Conservation (phyloP, 768 basidiomycete species). For the Suillus tomentosus region DNA sequence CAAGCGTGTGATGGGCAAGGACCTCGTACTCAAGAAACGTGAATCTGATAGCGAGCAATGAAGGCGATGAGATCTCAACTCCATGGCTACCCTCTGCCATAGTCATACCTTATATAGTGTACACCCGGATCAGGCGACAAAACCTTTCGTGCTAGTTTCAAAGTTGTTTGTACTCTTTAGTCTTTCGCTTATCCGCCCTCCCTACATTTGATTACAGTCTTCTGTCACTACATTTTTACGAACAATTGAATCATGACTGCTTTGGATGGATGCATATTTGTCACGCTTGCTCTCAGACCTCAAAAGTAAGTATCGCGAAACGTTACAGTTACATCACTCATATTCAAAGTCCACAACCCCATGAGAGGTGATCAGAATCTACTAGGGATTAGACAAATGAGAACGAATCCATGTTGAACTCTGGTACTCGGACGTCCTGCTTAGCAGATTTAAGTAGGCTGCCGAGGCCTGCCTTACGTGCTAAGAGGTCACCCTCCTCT, state of each 20-base stretch:
- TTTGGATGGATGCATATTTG: not conserved
- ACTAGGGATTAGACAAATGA: constrained; percentile 57
- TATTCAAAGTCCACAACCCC: not conserved
- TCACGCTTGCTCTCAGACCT: not conserved
- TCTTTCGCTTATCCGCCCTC: not conserved
- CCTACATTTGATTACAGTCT: not conserved
- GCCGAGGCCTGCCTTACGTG: constrained; percentile 75
- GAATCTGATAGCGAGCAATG: constrained; percentile 66
- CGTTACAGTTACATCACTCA: not conserved
- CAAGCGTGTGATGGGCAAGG: constrained; percentile 79
- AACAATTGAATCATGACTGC: constrained; percentile 4
- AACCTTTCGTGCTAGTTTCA: constrained; percentile 1
- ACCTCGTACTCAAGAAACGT: constrained; percentile 86
- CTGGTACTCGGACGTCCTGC: constrained; percentile 80
- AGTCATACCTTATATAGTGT: constrained; percentile 8
- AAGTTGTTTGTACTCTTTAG: constrained; percentile 6
- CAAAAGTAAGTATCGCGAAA: not conserved
- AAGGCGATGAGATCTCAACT: constrained; percentile 8
- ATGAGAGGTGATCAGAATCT: not conserved
- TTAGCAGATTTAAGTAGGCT: constrained; percentile 90
- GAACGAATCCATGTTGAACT: constrained; percentile 89
- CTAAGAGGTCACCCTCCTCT: constrained; percentile 60
- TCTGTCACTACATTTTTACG: not conserved
- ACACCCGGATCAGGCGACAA: constrained; percentile 6
- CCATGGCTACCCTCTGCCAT: not conserved